Conservation (phyloP, 495 filamentous ascomycete genomes). For the Lepraria neglecta region DNA sequence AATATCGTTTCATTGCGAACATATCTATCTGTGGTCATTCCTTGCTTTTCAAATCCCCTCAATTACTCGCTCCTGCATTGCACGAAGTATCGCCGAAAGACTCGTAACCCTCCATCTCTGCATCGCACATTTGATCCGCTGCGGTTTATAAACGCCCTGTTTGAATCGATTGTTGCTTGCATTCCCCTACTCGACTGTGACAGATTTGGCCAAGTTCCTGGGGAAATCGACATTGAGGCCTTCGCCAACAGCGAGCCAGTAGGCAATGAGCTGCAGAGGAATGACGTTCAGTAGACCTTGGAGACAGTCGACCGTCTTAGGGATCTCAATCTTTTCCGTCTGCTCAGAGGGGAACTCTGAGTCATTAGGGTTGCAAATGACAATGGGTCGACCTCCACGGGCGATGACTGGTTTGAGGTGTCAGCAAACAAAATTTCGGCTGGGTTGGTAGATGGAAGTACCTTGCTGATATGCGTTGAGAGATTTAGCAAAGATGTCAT, state of each 20-base stretch:
- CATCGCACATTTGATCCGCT: neutral
- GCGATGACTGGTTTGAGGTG: constrained; percentile 64
- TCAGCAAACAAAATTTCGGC: neutral
- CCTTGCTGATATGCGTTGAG: constrained; percentile 98
- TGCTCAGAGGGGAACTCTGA: constrained; percentile 78
- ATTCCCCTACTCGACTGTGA: constrained; percentile 67
- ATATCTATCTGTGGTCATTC: constrained; percentile 10
- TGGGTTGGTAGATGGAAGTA: constrained; percentile 37
- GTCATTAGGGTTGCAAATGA: constrained; percentile 91
- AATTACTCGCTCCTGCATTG: constrained; percentile 1
- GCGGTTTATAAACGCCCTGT: neutral
- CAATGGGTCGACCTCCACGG: constrained; percentile 87
- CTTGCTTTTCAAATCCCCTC: neutral
- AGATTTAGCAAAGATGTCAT: constrained; percentile 92
- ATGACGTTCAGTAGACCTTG: constrained; percentile 98
- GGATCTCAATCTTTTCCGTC: constrained; percentile 95
- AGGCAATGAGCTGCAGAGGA: constrained; percentile 92
- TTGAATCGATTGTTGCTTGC: neutral
- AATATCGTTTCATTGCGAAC: constrained; percentile 6
- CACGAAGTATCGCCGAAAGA: neutral
- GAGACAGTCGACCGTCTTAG: constrained; percentile 88
- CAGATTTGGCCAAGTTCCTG: constrained; percentile 95
- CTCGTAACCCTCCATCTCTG: constrained; percentile 2
- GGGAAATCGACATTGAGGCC: constrained; percentile 97
- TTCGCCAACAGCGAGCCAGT: constrained; percentile 95